Evolutionary conservation across 1,284 basidiomycete genomes (phyloP).

Genomic region (Austroboletus novae-zelandiae): DNA sequence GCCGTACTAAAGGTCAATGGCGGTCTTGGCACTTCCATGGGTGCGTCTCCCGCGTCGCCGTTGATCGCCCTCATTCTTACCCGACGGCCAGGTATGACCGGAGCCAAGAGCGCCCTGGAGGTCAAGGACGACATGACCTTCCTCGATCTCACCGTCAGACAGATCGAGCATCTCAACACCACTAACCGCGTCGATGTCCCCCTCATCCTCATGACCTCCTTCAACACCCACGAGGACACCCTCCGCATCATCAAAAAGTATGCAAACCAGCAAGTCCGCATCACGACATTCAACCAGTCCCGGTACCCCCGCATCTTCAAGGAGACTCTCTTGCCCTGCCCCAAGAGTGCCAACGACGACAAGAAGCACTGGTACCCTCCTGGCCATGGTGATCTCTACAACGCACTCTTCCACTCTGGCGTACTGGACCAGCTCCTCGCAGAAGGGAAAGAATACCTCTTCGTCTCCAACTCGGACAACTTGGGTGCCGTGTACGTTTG

Average conservation of each 20-base stretch:
- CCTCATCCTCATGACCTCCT: conserved; percentile 99
- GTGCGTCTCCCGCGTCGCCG: conserved; percentile 37
- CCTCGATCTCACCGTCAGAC: conserved; percentile 94
- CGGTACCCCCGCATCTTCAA: conserved; percentile 97
- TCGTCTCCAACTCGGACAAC: conserved; percentile 99
- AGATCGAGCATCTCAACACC: conserved; percentile 90
- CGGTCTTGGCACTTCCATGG: conserved; percentile 98
- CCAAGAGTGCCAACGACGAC: conserved; percentile 84
- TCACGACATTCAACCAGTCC: conserved; percentile 97
- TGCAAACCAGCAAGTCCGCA: conserved; percentile 95
- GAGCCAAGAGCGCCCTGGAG: conserved; percentile 88
- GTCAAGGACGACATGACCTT: conserved; percentile 99
- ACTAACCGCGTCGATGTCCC: conserved; percentile 81
- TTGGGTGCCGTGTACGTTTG: conserved; percentile 89
- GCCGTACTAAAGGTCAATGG: conserved; percentile 99
- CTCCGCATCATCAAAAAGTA: conserved; percentile 99
- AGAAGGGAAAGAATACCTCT: conserved; percentile 98
- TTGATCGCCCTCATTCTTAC: conserved; percentile 9
- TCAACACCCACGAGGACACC: conserved; percentile 99
- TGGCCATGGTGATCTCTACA: conserved; percentile 97
- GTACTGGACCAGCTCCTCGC: conserved; percentile 93
- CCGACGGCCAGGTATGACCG: conserved; percentile 74
- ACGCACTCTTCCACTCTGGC: conserved; percentile 92
- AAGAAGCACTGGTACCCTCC: conserved; percentile 99
- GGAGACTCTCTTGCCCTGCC: conserved; percentile 90